Conservation (phyloP, 1,284 basidiomycete genomes). For the Leccinum griseonigrum region DNA sequence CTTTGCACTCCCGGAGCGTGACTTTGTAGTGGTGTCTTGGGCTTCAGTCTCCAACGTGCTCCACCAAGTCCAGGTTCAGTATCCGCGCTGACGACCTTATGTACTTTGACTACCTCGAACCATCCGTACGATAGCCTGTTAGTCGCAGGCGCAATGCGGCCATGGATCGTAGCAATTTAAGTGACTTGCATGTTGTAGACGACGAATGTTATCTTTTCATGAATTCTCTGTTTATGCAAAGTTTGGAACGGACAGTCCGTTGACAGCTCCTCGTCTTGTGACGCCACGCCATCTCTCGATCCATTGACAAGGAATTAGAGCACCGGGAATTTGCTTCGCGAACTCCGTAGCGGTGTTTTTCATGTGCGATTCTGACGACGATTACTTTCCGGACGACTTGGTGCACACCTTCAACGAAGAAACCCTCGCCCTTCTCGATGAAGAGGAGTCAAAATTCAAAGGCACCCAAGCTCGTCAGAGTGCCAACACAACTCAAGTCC, state of each 20-base stretch:
- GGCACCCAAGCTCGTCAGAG: conserved; percentile 23
- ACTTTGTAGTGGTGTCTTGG: conserved; percentile 16
- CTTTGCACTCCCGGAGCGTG: conserved; percentile 19
- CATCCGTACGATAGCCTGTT: conserved; percentile 12
- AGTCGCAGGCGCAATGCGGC: conserved; percentile 10
- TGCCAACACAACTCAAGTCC: conserved; percentile 19
- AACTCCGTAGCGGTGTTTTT: background rate
- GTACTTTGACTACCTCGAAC: conserved; percentile 27
- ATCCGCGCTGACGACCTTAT: conserved; percentile 24
- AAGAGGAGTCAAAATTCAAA: conserved; percentile 52
- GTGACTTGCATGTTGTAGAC: conserved; percentile 9
- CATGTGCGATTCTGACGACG: conserved; percentile 69
- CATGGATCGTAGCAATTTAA: conserved; percentile 9
- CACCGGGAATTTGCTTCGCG: background rate
- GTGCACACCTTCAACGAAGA: conserved; percentile 52
- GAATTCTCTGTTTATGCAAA: background rate
- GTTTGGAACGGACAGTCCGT: background rate
- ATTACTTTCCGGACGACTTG: conserved; percentile 61
- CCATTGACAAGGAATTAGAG: background rate
- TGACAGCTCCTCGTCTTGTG: background rate
- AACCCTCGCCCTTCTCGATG: conserved; percentile 58
- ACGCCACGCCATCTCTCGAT: background rate
- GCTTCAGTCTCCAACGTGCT: conserved; percentile 8
- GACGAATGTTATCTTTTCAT: background rate
- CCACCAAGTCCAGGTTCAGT: conserved; percentile 17